Percentiles rank a stretch among this genome's conserved stretches.
Conservation (phyloP, 768 basidiomycete genomes). For the Pleurotus eryngii region DNA sequence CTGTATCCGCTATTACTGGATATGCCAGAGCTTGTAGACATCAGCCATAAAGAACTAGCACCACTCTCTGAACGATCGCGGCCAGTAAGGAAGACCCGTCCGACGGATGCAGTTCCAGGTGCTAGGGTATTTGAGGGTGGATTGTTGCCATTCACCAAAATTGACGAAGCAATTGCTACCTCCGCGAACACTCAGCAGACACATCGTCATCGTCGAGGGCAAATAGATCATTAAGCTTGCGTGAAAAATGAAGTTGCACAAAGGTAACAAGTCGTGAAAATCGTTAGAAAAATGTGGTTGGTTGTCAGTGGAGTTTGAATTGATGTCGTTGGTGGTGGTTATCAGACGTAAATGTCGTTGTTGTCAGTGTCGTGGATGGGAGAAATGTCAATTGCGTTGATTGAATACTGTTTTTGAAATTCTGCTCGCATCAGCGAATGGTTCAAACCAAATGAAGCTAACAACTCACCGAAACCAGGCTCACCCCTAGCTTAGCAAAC, state of each 20-base stretch:
- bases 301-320: neutral
- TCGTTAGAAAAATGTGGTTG: neutral
- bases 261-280: slow-evolving; percentile 5
- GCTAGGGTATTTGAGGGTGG: neutral
- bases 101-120: slow-evolving; percentile 28
- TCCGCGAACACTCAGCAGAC: slow-evolving; percentile 38
- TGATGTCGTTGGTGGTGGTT: neutral
- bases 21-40: slow-evolving; percentile 35
- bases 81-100: slow-evolving; percentile 24
- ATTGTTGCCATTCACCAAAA: slow-evolving; percentile 10
- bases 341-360: neutral
- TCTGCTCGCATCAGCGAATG: neutral
- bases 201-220: slow-evolving; percentile 45
- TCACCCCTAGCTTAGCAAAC: slow-evolving; percentile 3
- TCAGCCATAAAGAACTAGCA: slow-evolving; percentile 42
- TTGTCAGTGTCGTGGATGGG: neutral
- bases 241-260: neutral
- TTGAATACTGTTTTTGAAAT: neutral
- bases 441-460: neutral
- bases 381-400: neutral
- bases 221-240: slow-evolving; percentile 18
- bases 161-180: slow-evolving; percentile 36
- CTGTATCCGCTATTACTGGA: slow-evolving; percentile 24
- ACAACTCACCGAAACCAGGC: slow-evolving; percentile 1
- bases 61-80: slow-evolving; percentile 5